phyloP scores from a whole-genome alignment of 1,284 basidiomycete species.

The Cutaneotrichosporon mucoides region DNA sequence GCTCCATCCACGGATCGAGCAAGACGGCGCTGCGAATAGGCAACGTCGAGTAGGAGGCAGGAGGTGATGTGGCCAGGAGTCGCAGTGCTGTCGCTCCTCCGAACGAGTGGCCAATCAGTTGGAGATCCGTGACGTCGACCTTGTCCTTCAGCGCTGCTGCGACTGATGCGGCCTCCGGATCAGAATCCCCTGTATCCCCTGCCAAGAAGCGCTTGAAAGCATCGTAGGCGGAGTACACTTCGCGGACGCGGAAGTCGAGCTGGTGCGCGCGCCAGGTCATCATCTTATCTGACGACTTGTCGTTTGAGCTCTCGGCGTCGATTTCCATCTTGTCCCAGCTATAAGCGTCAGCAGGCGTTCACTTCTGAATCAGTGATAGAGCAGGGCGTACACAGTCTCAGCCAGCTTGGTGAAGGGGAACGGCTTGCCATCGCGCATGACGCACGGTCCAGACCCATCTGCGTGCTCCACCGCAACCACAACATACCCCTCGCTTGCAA shows the following conservation, averaged over 20 bases:
- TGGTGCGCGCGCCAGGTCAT: slow-evolving; percentile 59
- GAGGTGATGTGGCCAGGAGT: slow-evolving; percentile 4
- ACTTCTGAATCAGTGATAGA: not conserved
- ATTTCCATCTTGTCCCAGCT: not conserved
- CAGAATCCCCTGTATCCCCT: not conserved
- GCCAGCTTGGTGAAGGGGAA: not conserved
- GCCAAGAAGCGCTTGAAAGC: slow-evolving; percentile 34
- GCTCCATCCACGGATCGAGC: slow-evolving; percentile 75
- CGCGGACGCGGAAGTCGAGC: slow-evolving; percentile 60
- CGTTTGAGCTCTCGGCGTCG: not conserved
- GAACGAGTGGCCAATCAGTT: slow-evolving; percentile 67
- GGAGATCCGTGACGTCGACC: slow-evolving; percentile 50
- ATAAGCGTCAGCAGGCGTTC: not conserved
- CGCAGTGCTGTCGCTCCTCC: slow-evolving; percentile 49
- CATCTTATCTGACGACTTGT: not conserved
- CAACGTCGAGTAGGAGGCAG: slow-evolving; percentile 46
- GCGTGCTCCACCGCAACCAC: slow-evolving; percentile 72
- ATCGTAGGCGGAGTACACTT: slow-evolving; percentile 59
- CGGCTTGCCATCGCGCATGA: not conserved
- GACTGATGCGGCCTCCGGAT: slow-evolving; percentile 29
- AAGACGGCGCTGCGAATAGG: slow-evolving; percentile 57
- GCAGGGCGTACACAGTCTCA: not conserved
- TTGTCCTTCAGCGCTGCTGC: slow-evolving; percentile 23
- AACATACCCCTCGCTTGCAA: slow-evolving; percentile 69
- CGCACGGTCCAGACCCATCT: slow-evolving; percentile 63